A percentile compares a stretch with the other conserved stretches of the same genome.
phyloP scores from a whole-genome alignment of 805 yeast species.

The Yamadazyma laniorum region DNA sequence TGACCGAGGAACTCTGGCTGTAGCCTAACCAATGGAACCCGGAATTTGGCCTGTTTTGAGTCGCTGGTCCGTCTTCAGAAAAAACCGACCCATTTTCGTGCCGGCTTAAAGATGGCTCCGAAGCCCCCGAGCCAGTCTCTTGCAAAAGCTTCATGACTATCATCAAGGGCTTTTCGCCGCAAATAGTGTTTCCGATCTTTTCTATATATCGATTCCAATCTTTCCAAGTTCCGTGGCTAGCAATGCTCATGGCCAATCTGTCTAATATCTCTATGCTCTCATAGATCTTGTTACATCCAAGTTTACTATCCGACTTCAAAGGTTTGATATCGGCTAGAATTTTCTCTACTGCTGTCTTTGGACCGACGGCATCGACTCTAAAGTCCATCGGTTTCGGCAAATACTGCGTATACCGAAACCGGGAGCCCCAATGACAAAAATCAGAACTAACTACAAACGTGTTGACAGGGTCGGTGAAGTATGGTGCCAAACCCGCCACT shows the following conservation, averaged over 20 bases:
- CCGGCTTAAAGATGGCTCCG: conserved; percentile 3
- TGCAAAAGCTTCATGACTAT: conserved; percentile 11
- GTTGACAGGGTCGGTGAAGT: conserved; percentile 50
- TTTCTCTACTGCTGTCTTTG: neutral
- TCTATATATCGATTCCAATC: conserved; percentile 68
- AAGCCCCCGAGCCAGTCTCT: neutral
- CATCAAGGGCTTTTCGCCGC: conserved; percentile 81
- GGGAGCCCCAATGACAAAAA: conserved; percentile 86
- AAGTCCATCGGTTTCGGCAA: conserved; percentile 11
- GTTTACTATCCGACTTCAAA: conserved; percentile 8
- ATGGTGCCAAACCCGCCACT: conserved; percentile 51
- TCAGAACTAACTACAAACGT: conserved; percentile 84
- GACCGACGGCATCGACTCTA: neutral
- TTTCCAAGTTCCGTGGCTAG: conserved; percentile 52
- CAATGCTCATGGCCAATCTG: conserved; percentile 61
- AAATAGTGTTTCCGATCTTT: conserved; percentile 81
- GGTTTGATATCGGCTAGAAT: conserved; percentile 1
- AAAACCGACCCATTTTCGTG: neutral
- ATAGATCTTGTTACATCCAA: conserved; percentile 49
- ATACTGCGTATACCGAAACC: conserved; percentile 45
- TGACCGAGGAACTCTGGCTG: conserved; percentile 66
- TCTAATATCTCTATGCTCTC: conserved; percentile 76
- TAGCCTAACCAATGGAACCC: conserved; percentile 73
- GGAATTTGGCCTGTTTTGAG: neutral
- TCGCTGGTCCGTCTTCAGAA: neutral